phyloP scores from a whole-genome alignment of 257 asterid genomes.

The Cruciata laevipes region DNA sequence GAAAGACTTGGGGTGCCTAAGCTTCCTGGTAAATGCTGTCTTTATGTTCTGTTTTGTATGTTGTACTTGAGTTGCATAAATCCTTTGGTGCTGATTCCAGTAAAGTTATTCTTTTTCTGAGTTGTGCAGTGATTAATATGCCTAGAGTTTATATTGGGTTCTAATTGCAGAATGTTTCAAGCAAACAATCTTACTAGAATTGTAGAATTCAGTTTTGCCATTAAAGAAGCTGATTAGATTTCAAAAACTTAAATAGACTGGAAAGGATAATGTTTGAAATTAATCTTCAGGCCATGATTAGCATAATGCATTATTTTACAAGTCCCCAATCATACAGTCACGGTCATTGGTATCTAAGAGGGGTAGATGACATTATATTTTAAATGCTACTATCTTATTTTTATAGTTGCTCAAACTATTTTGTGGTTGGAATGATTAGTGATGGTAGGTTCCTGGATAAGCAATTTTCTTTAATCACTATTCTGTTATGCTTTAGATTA shows the following conservation, averaged over 20 bases:
- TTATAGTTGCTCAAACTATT: background rate
- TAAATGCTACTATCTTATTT: background rate
- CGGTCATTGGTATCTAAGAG: too few species aligned
- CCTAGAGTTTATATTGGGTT: background rate
- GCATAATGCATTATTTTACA: background rate
- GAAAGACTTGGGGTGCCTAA: constrained; percentile 92
- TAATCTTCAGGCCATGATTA: background rate
- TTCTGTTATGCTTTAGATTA: background rate
- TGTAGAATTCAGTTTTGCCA: background rate
- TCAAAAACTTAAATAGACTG: background rate
- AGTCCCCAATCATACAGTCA: background rate
- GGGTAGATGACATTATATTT: background rate
- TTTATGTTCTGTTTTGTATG: constrained; percentile 1
- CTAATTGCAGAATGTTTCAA: background rate
- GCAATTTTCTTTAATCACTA: background rate
- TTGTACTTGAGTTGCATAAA: background rate
- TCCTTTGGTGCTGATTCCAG: background rate
- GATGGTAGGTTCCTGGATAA: background rate
- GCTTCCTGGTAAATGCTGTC: constrained; percentile 71
- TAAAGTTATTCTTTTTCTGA: background rate
- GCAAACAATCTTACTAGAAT: background rate
- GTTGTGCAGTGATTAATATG: background rate
- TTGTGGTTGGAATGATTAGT: background rate
- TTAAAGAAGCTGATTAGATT: background rate
- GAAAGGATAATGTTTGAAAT: background rate